phyloP scores from a whole-genome alignment of 768 basidiomycete species.

The Tricholoma saponaceum region DNA sequence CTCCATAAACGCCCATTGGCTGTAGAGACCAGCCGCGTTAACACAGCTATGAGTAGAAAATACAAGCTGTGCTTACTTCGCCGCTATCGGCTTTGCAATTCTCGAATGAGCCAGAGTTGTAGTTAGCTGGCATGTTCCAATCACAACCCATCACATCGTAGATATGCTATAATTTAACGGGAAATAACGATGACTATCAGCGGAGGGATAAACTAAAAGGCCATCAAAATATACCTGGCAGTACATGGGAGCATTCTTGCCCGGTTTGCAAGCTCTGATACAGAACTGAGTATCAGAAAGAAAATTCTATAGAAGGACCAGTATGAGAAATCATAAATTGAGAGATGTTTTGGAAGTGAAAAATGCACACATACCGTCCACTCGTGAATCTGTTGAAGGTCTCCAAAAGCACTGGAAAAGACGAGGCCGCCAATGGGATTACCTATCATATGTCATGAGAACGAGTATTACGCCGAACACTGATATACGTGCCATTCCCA shows the following conservation, averaged over 20 bases:
- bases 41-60: background rate
- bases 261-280: constrained; percentile 65
- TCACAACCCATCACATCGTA: constrained; percentile 24
- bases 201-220: background rate
- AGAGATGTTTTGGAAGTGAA: background rate
- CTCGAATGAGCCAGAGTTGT: constrained; percentile 34
- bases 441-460: constrained; percentile 21
- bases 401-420: constrained; percentile 64
- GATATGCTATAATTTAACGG: background rate
- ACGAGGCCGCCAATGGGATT: constrained; percentile 67
- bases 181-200: background rate
- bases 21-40: constrained; percentile 11
- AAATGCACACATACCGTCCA: constrained; percentile 58
- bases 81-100: constrained; percentile 51
- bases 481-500: constrained; percentile 40
- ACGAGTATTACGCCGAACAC: background rate
- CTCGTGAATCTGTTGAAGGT: constrained; percentile 55
- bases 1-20: constrained; percentile 67
- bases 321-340: background rate
- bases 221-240: constrained; percentile 31
- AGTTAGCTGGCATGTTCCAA: constrained; percentile 58
- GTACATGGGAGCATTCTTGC: constrained; percentile 40
- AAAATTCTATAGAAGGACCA: constrained; percentile 46
- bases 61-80: constrained; percentile 19
- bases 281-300: constrained; percentile 61